Conservation (phyloP, 331 rosid genomes). For the Malus hybrid region DNA sequence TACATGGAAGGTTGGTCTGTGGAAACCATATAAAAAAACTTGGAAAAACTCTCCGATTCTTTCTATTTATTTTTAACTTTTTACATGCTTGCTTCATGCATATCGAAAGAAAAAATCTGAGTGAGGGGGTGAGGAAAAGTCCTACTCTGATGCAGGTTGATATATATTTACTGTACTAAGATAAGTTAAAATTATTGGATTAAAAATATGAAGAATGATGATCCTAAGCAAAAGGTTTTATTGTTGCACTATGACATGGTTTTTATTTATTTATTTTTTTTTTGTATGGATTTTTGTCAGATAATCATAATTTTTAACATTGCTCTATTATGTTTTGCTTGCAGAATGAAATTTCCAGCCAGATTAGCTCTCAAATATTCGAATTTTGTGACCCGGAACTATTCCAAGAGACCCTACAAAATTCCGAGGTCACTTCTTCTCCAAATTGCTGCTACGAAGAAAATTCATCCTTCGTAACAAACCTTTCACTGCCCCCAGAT, state of each 20-base stretch:
- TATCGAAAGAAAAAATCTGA: background rate
- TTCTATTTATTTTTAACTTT: slow-evolving; percentile 10
- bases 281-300: slow-evolving; percentile 3
- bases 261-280: background rate
- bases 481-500: slow-evolving; percentile 41
- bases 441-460: slow-evolving; percentile 71
- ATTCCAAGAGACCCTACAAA: slow-evolving; percentile 60
- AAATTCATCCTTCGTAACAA: slow-evolving; percentile 47
- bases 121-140: background rate
- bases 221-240: slow-evolving; percentile 27
- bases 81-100: slow-evolving; percentile 7
- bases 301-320: slow-evolving; percentile 24
- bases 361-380: slow-evolving; percentile 54
- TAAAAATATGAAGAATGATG: slow-evolving; percentile 44
- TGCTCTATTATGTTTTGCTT: slow-evolving; percentile 36
- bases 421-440: slow-evolving; percentile 67
- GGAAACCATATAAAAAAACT: too few relatives aligned
- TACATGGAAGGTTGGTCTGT: too few relatives aligned
- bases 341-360: slow-evolving; percentile 91
- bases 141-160: background rate
- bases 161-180: background rate
- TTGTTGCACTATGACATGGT: background rate
- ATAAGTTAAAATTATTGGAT: background rate
- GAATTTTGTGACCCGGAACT: slow-evolving; percentile 62
- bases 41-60: slow-evolving; percentile 20